Evolutionary conservation across 2,329 filamentous ascomycete species (phyloP), one percentile per base, ranked within the genome.

Genomic region (Aspergillus amoenus): DNA sequence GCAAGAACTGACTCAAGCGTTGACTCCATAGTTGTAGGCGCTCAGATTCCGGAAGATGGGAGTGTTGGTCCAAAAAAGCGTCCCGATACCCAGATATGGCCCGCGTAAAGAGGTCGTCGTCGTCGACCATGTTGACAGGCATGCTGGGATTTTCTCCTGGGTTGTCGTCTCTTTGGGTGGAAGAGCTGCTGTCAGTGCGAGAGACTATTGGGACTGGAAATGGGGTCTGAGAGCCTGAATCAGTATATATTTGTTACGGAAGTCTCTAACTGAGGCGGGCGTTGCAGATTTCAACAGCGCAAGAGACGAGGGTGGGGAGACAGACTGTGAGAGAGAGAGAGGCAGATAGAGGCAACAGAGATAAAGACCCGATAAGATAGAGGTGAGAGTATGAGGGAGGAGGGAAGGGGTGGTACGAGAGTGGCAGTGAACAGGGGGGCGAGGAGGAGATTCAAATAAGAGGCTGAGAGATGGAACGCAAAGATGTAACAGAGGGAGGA

Each of bases 51-150:
- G 75, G 63, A 56, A 77, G 73, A 59, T 76, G 70, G 64, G 73
- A 69, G 57, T 73, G 66, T 59, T 73, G 67, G 66, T 67, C 71
- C 74, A 73, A 76, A 67, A 77, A 78, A 42, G 65, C 67, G 46
- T 76, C 71, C 63, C 73, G 73, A 62, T 75, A 76, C 53, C 73
- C 70, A 62, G 73, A 73, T 49, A 77, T 74, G 56, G 73, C 73
- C 63, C 71, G 68, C 44, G 68, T 72, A 61, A 77, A 76, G 44
- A 76, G 67, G 61, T 71, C 72, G 61, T 76, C 72, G 61, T 76
- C 72, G 55, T 76, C 71, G 61, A 66, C 67, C 62, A 68, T 69
- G 58, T 66, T 67, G 63, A 69, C 64, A 58, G 71, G 64, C 70
- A 75, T 75, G 60, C 61, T 70, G 60, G 55, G 41, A 53, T 52